Conservation (phyloP, 148 eudicot species). For the Vaccinium corymbosum region DNA sequence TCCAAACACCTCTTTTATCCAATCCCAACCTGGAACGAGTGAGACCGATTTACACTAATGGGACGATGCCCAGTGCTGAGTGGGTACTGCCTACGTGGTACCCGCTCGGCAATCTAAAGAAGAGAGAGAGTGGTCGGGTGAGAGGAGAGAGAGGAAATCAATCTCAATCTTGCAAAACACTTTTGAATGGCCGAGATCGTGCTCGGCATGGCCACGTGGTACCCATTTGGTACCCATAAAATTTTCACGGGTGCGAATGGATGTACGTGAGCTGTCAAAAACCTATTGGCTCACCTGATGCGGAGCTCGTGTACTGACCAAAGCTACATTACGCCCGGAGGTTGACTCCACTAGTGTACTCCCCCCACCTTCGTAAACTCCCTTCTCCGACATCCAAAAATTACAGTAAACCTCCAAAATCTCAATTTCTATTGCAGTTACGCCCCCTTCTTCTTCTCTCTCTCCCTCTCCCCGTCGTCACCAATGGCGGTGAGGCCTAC, state of each 20-base stretch:
- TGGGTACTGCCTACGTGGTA: too few relatives aligned
- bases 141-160: too few relatives aligned
- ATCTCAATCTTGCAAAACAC: too few relatives aligned
- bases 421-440: not conserved
- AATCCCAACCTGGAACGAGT: not conserved
- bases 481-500: constrained; percentile 77
- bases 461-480: not conserved
- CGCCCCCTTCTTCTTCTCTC: too few relatives aligned
- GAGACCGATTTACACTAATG: not conserved
- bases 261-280: constrained; percentile 9
- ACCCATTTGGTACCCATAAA: too few relatives aligned
- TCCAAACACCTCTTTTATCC: too few relatives aligned
- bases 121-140: too few relatives aligned
- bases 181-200: too few relatives aligned
- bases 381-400: not conserved
- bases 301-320: constrained; percentile 2
- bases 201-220: too few relatives aligned
- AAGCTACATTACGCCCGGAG: constrained; percentile 19
- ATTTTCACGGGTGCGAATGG: not conserved
- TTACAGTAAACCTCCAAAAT: constrained; percentile 8
- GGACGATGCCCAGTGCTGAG: not conserved
- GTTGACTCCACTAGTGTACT: constrained; percentile 4
- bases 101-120: too few relatives aligned
- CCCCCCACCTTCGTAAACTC: not conserved
- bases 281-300: constrained; percentile 19